These are phyloP conservation scores for Zygosaccharomyces kombuchaensis DNA, from an alignment of 805 yeast species.

Conservation along the genomic window DNA sequence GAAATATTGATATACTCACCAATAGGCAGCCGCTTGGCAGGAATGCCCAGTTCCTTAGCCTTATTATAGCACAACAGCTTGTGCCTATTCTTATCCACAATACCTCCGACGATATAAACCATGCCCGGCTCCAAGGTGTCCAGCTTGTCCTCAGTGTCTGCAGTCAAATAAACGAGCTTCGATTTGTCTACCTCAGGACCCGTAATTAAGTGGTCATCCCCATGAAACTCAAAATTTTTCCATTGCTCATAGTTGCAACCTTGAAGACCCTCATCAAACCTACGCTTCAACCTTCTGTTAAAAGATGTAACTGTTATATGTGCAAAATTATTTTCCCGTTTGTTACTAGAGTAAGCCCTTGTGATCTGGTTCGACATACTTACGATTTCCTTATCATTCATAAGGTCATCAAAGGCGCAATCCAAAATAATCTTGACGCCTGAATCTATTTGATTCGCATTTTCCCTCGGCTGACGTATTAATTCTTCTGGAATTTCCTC, in stretches of 20 bases:
- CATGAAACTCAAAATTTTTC: constrained; percentile 55
- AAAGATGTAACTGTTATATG: constrained; percentile 61
- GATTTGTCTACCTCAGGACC: constrained; percentile 36
- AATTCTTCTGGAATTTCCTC: constrained; percentile 40
- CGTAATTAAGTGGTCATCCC: constrained; percentile 36
- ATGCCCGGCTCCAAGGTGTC: constrained; percentile 59
- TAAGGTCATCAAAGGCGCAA: constrained; percentile 85
- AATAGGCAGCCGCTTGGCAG: constrained; percentile 79
- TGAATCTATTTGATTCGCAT: constrained; percentile 43
- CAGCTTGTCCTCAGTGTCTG: constrained; percentile 75
- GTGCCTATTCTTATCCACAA: constrained; percentile 91
- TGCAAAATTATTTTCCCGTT: constrained; percentile 53
- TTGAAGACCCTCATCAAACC: constrained; percentile 62
- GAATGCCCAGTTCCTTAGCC: constrained; percentile 67
- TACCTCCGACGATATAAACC: constrained; percentile 90
- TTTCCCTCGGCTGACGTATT: constrained; percentile 35
- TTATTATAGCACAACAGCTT: constrained; percentile 74
- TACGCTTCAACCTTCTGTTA: constrained; percentile 54
- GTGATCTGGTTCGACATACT: constrained; percentile 79
- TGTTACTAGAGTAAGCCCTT: constrained; percentile 74
- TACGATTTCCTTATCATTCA: constrained; percentile 67
- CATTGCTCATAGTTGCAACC: constrained; percentile 57
- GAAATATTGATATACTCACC: constrained; percentile 76
- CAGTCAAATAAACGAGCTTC: constrained; percentile 66
- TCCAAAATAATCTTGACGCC: constrained; percentile 66